Percentiles rank a stretch among this genome's conserved stretches.
These are phyloP conservation scores for Eucalyptus tenuipes DNA, from an alignment of 345 rosid genomes.

Conservation along the genomic window DNA sequence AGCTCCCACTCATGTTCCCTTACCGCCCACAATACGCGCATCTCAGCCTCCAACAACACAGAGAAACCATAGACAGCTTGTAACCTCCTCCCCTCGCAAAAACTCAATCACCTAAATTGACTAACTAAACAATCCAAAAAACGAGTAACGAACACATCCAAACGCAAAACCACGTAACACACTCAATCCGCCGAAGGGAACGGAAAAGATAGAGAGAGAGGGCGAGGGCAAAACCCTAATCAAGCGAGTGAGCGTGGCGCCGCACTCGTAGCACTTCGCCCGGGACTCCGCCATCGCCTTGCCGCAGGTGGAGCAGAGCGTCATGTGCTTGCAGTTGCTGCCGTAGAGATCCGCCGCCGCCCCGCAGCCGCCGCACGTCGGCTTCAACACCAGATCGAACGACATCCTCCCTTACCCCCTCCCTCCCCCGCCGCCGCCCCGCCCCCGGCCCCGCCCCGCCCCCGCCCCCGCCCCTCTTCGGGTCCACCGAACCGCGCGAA, in stretches of 20 bases:
- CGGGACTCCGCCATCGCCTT: constrained; percentile 79
- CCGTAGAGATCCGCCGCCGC: constrained; percentile 68
- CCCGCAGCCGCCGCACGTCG: constrained; percentile 71
- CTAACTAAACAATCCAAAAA: background rate
- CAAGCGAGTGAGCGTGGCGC: constrained; percentile 57
- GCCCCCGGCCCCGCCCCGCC: background rate
- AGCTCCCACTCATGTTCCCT: background rate
- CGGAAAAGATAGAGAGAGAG: background rate
- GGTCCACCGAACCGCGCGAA: background rate
- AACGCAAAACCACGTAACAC: background rate
- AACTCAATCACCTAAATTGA: background rate
- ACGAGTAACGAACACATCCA: background rate
- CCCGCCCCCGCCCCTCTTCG: background rate
- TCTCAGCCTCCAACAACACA: background rate
- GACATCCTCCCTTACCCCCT: constrained; percentile 29
- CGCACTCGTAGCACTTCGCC: constrained; percentile 78
- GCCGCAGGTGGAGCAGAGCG: constrained; percentile 77
- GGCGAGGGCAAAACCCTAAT: constrained; percentile 39
- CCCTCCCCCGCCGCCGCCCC: background rate
- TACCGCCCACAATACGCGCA: background rate
- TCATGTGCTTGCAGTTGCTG: constrained; percentile 93
- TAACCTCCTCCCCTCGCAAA: background rate
- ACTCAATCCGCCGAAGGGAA: background rate
- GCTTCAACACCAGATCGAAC: constrained; percentile 56
- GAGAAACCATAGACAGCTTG: background rate